These are phyloP conservation scores for Acanthochlamys bracteata DNA, from an alignment of 106 monocot genomes.

Conservation along the genomic window DNA sequence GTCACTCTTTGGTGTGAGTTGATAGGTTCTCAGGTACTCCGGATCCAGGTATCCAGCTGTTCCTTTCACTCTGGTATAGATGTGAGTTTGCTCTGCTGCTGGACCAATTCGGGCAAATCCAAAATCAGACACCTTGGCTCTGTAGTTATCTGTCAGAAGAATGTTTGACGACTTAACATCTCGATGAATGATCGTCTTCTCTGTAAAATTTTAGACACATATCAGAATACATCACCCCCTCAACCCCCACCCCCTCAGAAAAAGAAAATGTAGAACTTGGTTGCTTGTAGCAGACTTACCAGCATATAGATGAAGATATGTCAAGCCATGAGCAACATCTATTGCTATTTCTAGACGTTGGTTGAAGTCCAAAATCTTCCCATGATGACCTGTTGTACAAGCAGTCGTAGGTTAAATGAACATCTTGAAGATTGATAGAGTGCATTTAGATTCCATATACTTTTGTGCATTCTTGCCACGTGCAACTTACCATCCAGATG, in stretches of 20 bases:
- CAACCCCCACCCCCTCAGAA: too few relatives aligned
- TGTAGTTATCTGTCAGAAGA: constrained; percentile 59
- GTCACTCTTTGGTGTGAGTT: constrained; percentile 82
- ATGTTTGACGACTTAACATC: constrained; percentile 91
- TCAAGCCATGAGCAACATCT: constrained; percentile 80
- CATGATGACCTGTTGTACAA: constrained; percentile 41
- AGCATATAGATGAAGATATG: constrained; percentile 90
- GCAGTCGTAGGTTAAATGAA: background rate
- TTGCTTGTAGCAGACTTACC: constrained; percentile 19
- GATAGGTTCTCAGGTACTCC: constrained; percentile 58
- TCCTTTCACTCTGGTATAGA: constrained; percentile 75
- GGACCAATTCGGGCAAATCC: constrained; percentile 73
- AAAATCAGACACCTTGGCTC: constrained; percentile 80
- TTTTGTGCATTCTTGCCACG: background rate
- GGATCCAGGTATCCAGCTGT: constrained; percentile 92
- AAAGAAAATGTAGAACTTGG: background rate
- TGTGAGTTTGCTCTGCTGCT: constrained; percentile 50
- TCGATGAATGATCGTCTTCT: constrained; percentile 73
- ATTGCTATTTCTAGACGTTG: constrained; percentile 78
- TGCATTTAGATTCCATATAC: too few relatives aligned
- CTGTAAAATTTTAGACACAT: constrained; percentile 20
- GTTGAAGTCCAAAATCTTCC: constrained; percentile 60
- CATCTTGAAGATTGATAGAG: background rate
- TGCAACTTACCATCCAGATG: constrained; percentile 70
- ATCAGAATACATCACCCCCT: background rate